Percentiles rank a stretch among this genome's conserved stretches.
Evolutionary conservation across 345 rosid species (phyloP).

Genomic region (Raphanus raphanistrum): DNA sequence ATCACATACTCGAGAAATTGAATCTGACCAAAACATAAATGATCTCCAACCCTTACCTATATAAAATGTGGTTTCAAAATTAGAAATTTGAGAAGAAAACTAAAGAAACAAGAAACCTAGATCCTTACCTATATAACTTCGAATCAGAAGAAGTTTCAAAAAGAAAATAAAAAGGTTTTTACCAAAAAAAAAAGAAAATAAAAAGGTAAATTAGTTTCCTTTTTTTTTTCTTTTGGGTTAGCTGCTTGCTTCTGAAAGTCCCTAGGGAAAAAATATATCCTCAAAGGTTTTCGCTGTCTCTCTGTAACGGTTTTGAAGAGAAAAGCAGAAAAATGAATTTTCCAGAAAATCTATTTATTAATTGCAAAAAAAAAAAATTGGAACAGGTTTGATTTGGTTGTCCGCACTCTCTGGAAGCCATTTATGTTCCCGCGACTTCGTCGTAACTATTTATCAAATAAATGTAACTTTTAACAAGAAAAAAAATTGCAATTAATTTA

Average conservation of each 20-base stretch:
- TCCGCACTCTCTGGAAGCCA: constrained; percentile 19
- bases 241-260: constrained; percentile 10
- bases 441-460: constrained; percentile 4
- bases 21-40: constrained; percentile 24
- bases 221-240: background rate
- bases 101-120: background rate
- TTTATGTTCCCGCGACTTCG: constrained; percentile 54
- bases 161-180: background rate
- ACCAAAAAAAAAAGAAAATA: too few species aligned
- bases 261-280: background rate
- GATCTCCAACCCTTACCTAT: background rate
- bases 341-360: background rate
- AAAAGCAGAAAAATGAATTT: background rate
- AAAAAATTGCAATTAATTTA: background rate
- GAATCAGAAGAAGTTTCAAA: constrained; percentile 25
- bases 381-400: background rate
- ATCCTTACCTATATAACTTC: constrained; percentile 22
- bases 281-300: constrained; percentile 22
- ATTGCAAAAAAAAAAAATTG: background rate
- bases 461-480: background rate
- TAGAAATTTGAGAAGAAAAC: background rate
- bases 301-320: constrained; percentile 26
- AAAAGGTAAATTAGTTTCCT: background rate
- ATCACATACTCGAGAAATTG: background rate
- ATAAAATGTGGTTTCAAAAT: constrained; percentile 1